Evolutionary conservation across 2,329 filamentous ascomycete species (phyloP).

Genomic region (Stromatinia cepivora): DNA sequence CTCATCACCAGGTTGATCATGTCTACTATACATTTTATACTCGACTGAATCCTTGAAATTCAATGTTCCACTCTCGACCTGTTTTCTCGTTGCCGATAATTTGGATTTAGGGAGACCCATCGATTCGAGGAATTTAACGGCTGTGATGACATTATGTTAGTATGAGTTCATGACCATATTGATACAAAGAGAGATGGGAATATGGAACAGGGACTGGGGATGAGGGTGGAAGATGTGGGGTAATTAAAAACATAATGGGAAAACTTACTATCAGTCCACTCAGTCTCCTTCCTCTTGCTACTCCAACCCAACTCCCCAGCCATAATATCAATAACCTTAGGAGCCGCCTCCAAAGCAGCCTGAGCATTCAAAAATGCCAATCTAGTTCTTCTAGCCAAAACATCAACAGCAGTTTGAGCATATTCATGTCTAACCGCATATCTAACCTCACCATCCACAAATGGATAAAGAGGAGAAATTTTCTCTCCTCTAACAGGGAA

Average conservation of each 20-base stretch:
- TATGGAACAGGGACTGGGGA: not conserved
- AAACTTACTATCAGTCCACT: conserved; percentile 75
- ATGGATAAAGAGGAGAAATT: conserved; percentile 80
- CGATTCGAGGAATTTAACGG: conserved; percentile 60
- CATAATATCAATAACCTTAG: conserved; percentile 87
- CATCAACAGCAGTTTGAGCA: conserved; percentile 85
- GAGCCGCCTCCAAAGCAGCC: conserved; percentile 82
- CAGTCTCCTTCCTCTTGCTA: conserved; percentile 66
- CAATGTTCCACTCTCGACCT: conserved; percentile 61
- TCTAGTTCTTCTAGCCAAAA: conserved; percentile 80
- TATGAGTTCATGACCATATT: not conserved
- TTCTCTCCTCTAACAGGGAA: conserved; percentile 83
- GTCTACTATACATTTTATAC: conserved; percentile 62
- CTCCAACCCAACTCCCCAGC: conserved; percentile 80
- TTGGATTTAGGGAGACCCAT: conserved; percentile 66
- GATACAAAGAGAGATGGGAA: not conserved
- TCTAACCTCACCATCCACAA: conserved; percentile 86
- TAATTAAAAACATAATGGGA: not conserved
- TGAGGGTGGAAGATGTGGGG: not conserved
- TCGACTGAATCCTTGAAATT: conserved; percentile 58
- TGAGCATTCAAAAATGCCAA: conserved; percentile 91
- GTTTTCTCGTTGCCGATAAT: conserved; percentile 56
- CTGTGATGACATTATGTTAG: conserved; percentile 40
- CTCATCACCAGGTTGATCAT: conserved; percentile 51
- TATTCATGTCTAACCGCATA: conserved; percentile 89